Evolutionary conservation across 176 grass and related monocot species (phyloP), one percentile per base, ranked within the genome.

Genomic region (Aegilops speltoides): DNA sequence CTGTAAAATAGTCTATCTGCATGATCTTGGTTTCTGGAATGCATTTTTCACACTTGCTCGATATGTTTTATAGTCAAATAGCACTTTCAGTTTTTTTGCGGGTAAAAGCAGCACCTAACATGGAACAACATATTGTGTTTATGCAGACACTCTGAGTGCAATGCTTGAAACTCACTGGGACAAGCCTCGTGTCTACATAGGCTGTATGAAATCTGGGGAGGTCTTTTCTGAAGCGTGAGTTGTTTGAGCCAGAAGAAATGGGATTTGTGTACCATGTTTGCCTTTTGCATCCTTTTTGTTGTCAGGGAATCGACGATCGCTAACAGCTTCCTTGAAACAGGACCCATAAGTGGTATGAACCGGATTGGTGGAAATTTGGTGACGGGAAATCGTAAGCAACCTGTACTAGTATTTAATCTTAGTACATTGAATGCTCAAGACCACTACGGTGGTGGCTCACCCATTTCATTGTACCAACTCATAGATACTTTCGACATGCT

Each of bases 131-230:
- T 61, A 31, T 87, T 77, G 82, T 45, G n/a, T 71, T 76, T 91
- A 20, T 93, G 69, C 86, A 99, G 97, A 99, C 93, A 90, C 89
- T 82, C 87, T 99, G 77, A 95, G 94, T 78, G 87, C 79, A 89
- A 93, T 99, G 94, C 90, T 96, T 10, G 78, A 86, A 78, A 86
- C 87, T 50, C 90, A 99, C 61, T 90, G 89, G 97, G 92, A 99
- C 73, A 96, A 96, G 34, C 92, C 97, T 22, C 91, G 92, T 82
- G 87, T 87, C 37, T 99, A 99, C 68, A 94, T 99, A 78, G 97
- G 97, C 15, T 99, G 97, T 83, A 99, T 99, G 97, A 99, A 96
- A 99, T 99, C 97, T 90, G 97, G 94, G n/a, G 94, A 99, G 85
- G 97, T 99, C 87, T 99, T 96, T 61, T 99, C 97, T 81, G 92